Evolutionary conservation across 768 basidiomycete species (phyloP).

Genomic region (Mycena filopes): DNA sequence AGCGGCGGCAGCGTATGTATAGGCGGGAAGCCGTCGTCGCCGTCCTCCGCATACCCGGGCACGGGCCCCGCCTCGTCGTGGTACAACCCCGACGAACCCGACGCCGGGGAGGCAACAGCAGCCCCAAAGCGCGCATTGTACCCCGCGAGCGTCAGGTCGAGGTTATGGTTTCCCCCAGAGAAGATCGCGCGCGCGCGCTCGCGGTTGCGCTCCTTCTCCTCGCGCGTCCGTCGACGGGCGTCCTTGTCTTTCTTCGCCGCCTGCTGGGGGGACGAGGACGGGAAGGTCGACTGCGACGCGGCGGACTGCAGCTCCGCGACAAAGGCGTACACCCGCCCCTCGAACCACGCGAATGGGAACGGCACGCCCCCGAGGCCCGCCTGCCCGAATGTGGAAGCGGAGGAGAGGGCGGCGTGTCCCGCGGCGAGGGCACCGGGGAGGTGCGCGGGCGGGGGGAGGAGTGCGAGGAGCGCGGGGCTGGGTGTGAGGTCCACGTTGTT

Average conservation of each 20-base stretch:
- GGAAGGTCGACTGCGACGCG: neutral
- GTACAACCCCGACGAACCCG: no score
- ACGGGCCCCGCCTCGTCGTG: no score
- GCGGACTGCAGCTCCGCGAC: slow-evolving; percentile 8
- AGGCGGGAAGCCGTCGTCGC: neutral
- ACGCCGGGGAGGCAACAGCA: neutral
- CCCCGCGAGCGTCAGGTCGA: no score
- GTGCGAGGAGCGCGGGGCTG: slow-evolving; percentile 15
- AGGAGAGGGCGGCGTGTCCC: slow-evolving; percentile 20
- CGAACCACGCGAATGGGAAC: slow-evolving; percentile 28
- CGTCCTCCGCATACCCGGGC: neutral
- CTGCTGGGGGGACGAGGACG: neutral
- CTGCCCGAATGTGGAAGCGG: neutral
- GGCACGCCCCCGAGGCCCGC: slow-evolving; percentile 3
- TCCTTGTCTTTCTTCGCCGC: neutral
- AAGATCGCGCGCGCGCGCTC: slow-evolving; percentile 25
- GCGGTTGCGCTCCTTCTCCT: slow-evolving; percentile 1
- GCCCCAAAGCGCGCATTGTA: neutral
- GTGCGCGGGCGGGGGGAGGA: slow-evolving; percentile 18
- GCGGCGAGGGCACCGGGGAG: slow-evolving; percentile 20
- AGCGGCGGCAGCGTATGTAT: slow-evolving; percentile 16
- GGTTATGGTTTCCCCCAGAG: slow-evolving; percentile 13
- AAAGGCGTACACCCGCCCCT: slow-evolving; percentile 26
- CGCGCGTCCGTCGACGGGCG: neutral
- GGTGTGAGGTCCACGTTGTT: neutral